These are phyloP conservation scores for Lipomyces orientalis DNA, from an alignment of 805 yeast species.

Conservation along the genomic window DNA sequence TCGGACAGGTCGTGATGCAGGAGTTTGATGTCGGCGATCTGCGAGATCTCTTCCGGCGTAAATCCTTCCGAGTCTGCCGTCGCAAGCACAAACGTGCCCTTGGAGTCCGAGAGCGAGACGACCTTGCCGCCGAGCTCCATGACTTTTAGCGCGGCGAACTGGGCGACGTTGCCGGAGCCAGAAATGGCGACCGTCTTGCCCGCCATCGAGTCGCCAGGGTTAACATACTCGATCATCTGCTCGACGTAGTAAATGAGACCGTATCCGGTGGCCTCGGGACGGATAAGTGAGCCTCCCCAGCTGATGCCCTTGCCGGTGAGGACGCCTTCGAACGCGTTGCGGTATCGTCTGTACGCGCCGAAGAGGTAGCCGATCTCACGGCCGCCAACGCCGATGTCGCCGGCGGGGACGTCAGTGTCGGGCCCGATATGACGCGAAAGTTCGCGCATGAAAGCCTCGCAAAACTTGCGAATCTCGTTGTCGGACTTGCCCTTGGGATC, in stretches of 20 bases:
- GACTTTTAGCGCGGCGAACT: conserved; percentile 96
- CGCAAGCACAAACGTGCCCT: conserved; percentile 73
- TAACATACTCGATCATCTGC: conserved; percentile 94
- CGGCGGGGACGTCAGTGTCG: conserved; percentile 98
- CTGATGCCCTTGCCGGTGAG: conserved; percentile 96
- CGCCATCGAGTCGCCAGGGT: conserved; percentile 69
- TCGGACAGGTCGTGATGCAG: conserved; percentile 58
- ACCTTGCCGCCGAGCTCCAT: conserved; percentile 97
- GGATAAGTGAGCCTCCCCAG: conserved; percentile 99
- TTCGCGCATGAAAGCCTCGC: conserved; percentile 94
- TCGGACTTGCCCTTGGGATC: conserved; percentile 96
- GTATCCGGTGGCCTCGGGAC: conserved; percentile 99
- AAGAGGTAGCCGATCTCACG: conserved; percentile 92
- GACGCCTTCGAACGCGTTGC: conserved; percentile 95
- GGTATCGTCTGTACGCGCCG: conserved; percentile 93
- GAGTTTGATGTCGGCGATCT: conserved; percentile 82
- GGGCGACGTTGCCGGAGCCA: conserved; percentile 99
- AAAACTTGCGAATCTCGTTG: conserved; percentile 94
- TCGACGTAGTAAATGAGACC: conserved; percentile 96
- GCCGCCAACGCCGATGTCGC: conserved; percentile 99
- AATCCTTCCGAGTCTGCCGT: conserved; percentile 71
- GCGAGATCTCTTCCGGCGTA: conserved; percentile 77
- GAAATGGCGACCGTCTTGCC: conserved; percentile 97
- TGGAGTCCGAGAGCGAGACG: conserved; percentile 92
- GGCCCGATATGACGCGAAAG: conserved; percentile 95